phyloP scores from a whole-genome alignment of 2,329 filamentous ascomycete genomes.

The Stemphylium beticola region DNA sequence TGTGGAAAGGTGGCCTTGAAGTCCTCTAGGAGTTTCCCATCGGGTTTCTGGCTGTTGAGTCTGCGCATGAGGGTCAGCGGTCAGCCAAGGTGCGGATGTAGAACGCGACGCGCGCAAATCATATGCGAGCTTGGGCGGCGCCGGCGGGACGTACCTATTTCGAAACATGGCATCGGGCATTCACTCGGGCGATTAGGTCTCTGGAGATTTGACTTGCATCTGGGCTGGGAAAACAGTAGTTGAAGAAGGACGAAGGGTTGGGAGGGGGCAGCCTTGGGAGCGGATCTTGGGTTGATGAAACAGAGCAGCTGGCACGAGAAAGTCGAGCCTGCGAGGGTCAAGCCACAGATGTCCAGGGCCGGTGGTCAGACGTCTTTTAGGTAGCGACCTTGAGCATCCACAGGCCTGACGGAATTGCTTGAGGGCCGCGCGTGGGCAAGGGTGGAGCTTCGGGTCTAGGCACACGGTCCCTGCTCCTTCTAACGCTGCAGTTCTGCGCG shows the following conservation, averaged over 20 bases:
- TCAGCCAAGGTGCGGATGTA: slow-evolving; percentile 7
- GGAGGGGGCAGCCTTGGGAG: slow-evolving; percentile 3
- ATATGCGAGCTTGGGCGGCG: slow-evolving; percentile 16
- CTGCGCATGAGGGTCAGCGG: slow-evolving; percentile 49
- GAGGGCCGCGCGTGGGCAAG: slow-evolving; percentile 36
- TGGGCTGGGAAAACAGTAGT: not conserved
- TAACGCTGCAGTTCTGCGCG: slow-evolving; percentile 27
- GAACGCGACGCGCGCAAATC: slow-evolving; percentile 39
- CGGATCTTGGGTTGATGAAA: slow-evolving; percentile 39
- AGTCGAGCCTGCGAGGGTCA: slow-evolving; percentile 31
- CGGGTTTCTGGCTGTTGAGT: slow-evolving; percentile 83
- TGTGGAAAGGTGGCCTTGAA: slow-evolving; percentile 86
- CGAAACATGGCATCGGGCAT: slow-evolving; percentile 49
- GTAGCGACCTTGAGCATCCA: slow-evolving; percentile 33
- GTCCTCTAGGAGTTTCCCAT: slow-evolving; percentile 80
- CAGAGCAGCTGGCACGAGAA: slow-evolving; percentile 44
- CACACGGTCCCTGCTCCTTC: slow-evolving; percentile 27
- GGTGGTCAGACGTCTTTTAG: slow-evolving; percentile 47
- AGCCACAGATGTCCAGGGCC: slow-evolving; percentile 41
- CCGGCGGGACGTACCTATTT: slow-evolving; percentile 50
- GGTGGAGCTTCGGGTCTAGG: slow-evolving; percentile 33
- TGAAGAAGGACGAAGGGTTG: not conserved
- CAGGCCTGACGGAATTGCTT: slow-evolving; percentile 26
- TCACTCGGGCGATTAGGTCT: slow-evolving; percentile 10
- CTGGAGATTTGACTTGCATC: slow-evolving; percentile 4